Base-by-base conservation (phyloP, 2,329 filamentous ascomycete genomes). In the Sclerotinia subarctica region DNA sequence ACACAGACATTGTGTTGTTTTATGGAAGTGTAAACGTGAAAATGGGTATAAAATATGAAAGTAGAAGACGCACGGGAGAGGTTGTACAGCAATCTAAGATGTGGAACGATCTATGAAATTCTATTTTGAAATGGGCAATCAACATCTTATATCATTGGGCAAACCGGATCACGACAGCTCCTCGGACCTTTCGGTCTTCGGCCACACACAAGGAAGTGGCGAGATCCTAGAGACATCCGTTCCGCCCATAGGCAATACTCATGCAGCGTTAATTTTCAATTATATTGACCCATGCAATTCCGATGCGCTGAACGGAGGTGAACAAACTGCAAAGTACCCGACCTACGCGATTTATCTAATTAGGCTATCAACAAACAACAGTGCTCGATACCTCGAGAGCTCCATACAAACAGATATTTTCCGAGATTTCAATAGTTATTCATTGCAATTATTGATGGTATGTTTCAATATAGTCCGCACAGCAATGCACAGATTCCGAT, bases 181-280 rank as follows among this genome's bases (percentile, higher is more conserved):
- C 54, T 60, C 64, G 64, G 64, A 60, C 64, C 54, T 60, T 19
- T 66, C 64, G 54, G 64, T 52, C 64, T 66, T 66, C 64, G 64
- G 64, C 29, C 46, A 13, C 60, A 66, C 64, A 60, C n/a, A 49
- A 60, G n/a, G 26, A 49, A 44, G 64, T 54, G 64, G 64, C 53
- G 54, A 66, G 54, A 54, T 29, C 47, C 59, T 58, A 42, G 64
- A 42, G 64, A 53, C 53, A 51, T 66, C 64, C 44, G n/a, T 62
- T 49, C 21, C 29, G 49, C 24, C n/a, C 58, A 26, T 13, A 49
- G 13, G 32, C 44, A 38, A 52, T 32, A 26, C 51, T 24, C 29
- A 38, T 57, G 38, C 53, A 66, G 44, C 56, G 52, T 42, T 24
- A 21, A 42, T 66, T 65, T 32, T 35, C 53, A 42, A 35, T 26